Percentiles rank a stretch among this genome's conserved stretches.
These are phyloP conservation scores for Mycena epipterygia DNA, from an alignment of 768 basidiomycete genomes.

Conservation along the genomic window DNA sequence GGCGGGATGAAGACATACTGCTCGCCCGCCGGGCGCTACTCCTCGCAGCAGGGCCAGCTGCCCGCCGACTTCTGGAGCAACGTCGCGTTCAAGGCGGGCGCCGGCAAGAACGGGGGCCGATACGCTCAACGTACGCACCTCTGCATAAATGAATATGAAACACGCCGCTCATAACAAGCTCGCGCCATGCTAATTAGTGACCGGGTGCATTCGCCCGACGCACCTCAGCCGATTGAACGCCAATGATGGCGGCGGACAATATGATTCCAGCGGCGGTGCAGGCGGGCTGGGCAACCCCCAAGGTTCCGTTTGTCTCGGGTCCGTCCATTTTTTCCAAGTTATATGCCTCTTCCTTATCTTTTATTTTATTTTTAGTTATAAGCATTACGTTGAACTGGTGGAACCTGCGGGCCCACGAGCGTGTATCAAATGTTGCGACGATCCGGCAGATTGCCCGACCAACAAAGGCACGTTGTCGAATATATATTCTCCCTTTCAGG, in stretches of 20 bases:
- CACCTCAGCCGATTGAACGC: constrained; percentile 60
- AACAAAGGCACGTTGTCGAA: constrained; percentile 53
- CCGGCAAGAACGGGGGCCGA: constrained; percentile 53
- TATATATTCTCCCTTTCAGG: background rate
- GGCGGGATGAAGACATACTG: constrained; percentile 71
- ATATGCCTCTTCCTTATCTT: background rate
- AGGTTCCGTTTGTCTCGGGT: constrained; percentile 67
- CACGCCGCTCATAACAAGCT: background rate
- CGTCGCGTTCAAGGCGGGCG: constrained; percentile 60
- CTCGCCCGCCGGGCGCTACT: constrained; percentile 55
- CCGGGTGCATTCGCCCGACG: constrained; percentile 65
- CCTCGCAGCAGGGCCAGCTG: constrained; percentile 60
- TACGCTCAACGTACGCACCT: constrained; percentile 60
- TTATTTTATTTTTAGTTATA: constrained; percentile 53
- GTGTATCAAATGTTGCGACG: constrained; percentile 72
- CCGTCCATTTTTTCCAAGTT: constrained; percentile 34
- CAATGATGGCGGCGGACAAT: constrained; percentile 67
- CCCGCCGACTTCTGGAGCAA: constrained; percentile 65
- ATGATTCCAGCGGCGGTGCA: constrained; percentile 69
- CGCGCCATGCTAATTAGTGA: constrained; percentile 51
- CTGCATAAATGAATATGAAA: background rate
- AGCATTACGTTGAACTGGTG: constrained; percentile 71
- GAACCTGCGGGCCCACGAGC: constrained; percentile 66
- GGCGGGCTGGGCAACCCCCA: constrained; percentile 65
- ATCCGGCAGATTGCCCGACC: constrained; percentile 66